phyloP scores from a whole-genome alignment of 1,139 yeast species.

The Blastobotrys petasosporus region DNA sequence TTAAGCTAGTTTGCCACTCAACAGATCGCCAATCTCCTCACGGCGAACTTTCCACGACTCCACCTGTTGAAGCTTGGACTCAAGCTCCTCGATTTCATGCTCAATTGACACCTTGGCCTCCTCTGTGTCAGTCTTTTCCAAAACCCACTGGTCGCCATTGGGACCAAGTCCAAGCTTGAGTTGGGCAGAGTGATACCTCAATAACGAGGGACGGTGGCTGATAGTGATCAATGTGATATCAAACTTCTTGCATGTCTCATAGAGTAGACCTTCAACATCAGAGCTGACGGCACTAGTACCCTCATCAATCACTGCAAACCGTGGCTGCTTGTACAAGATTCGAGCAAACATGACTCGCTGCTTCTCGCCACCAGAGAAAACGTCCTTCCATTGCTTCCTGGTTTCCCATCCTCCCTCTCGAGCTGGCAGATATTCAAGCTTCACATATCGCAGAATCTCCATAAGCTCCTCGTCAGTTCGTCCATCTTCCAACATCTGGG shows the following conservation, averaged over 20 bases:
- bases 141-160: constrained; percentile 44
- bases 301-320: constrained; percentile 82
- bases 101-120: constrained; percentile 32
- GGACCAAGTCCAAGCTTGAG: constrained; percentile 60
- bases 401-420: constrained; percentile 60
- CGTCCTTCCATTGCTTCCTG: constrained; percentile 80
- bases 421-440: constrained; percentile 66
- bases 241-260: constrained; percentile 65
- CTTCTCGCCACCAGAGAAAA: constrained; percentile 91
- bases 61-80: constrained; percentile 28
- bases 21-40: constrained; percentile 27
- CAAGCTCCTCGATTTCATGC: constrained; percentile 32
- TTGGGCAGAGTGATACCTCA: constrained; percentile 72
- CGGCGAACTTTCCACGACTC: constrained; percentile 31
- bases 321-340: constrained; percentile 72
- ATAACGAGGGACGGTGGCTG: constrained; percentile 77
- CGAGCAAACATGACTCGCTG: constrained; percentile 90
- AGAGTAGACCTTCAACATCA: constrained; percentile 85
- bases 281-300: constrained; percentile 90
- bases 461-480: constrained; percentile 62
- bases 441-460: constrained; percentile 66
- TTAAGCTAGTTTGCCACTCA: constrained; percentile 15
- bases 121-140: constrained; percentile 29
- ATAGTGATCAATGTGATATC: constrained; percentile 77
- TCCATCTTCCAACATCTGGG: constrained; percentile 71